A percentile compares a stretch with the other conserved stretches of the same genome.
Evolutionary conservation across 2,329 filamentous ascomycete genomes (phyloP).

Genomic region (Thelonectria olida): DNA sequence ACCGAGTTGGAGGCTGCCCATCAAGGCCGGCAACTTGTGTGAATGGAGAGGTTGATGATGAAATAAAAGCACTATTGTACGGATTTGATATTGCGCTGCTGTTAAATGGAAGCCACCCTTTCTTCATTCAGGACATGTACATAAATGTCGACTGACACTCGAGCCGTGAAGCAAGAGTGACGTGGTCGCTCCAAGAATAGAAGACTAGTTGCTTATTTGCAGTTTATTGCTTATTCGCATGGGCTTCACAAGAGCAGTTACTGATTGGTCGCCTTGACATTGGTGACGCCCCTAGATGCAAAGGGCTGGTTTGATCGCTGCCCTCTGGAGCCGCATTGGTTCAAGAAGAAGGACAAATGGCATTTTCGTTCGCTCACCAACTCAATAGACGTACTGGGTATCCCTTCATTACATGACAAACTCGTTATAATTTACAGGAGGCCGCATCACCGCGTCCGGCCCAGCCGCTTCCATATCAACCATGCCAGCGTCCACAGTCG

Average conservation of each 20-base stretch:
- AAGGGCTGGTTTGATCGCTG: too few species aligned
- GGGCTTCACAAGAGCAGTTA: too few species aligned
- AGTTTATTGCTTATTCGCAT: not conserved
- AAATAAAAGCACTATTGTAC: not conserved
- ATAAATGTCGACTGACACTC: not conserved
- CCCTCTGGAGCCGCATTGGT: too few species aligned
- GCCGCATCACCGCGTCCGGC: not conserved
- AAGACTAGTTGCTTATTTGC: not conserved
- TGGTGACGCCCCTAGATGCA: too few species aligned
- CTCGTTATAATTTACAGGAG: constrained; percentile 15
- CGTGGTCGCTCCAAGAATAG: too few species aligned
- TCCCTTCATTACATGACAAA: constrained; percentile 8
- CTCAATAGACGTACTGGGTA: not conserved
- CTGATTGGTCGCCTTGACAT: too few species aligned
- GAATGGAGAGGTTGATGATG: not conserved
- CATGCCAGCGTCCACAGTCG: constrained; percentile 36
- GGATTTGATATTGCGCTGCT: too few species aligned
- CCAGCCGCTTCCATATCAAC: constrained; percentile 17
- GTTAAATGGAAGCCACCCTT: too few species aligned
- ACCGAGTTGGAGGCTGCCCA: too few species aligned
- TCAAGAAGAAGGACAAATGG: too few species aligned
- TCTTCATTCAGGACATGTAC: not conserved
- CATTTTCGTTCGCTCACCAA: too few species aligned
- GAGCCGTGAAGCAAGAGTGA: not conserved
- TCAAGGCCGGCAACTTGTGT: too few species aligned